Evolutionary conservation across 441 rosid species (phyloP), one percentile per base, ranked within the genome.

Genomic region (Erodium trifolium): DNA sequence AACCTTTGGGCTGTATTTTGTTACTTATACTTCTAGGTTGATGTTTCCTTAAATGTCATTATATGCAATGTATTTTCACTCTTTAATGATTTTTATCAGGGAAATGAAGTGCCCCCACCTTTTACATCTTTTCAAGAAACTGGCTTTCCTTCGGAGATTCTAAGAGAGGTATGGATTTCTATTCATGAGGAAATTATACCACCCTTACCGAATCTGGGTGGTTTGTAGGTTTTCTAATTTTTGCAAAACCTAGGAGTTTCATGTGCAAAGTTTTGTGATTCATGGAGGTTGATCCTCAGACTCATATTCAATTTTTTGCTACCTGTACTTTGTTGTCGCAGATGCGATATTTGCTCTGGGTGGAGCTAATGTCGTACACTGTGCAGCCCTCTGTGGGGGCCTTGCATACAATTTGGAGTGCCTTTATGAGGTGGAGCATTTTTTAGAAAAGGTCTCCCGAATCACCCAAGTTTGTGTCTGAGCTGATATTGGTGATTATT

Each of bases 81-180:
- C 0, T 14, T 53, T 53, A n/a, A 23, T 18, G 5, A 59, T 45
- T 70, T 18, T 72, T 77, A n/a, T 63, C 70, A 94, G 99, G 99
- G 98, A 75, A 81, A 78, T 75, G 86, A 82, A 34, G 88, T 94
- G 67, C 97, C 95, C 60, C 82, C 73, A 10, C 97, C 99, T 43
- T 79, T 95, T 23, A 80, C 72, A 64, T 85, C 97, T 34, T 95
- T 95, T 83, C 95, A 92, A 72, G 76, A 82, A 57, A 81, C 96
- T 68, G 93, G 95, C 19, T 92, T 95, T 69, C 95, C 99, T 73
- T 72, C 95, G 51, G 98, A 95, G 87, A 80, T 95, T 76, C 87
- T 74, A 63, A 53, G 60, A 16, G 60, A 53, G 60, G 60, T 53
- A 4, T 53, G 19, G 1, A 14, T 53, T 53, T 53, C 60, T 16